Base-by-base conservation (phyloP, 257 asterid genomes). In the Verbascum thapsus region DNA sequence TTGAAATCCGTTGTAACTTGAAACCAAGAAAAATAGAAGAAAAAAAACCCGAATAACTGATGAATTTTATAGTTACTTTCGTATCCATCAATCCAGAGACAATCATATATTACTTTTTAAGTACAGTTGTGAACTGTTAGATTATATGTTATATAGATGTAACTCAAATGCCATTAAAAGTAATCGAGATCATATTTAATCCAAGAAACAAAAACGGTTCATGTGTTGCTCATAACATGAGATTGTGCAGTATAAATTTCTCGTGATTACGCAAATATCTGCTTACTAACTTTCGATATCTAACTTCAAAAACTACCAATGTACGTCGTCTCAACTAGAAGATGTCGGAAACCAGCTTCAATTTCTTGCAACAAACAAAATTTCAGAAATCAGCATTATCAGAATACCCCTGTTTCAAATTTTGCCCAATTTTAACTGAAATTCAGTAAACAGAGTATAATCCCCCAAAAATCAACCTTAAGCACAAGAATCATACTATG, bases 401-500 rank as follows among this genome's bases (percentile, higher is more conserved):
- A 8, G 35, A 55, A 66, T 11, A 20, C 20, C 13, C 12, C 34
- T 8, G 7, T 23, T 43, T 18, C 3, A n/a, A 10, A 52, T 43
- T 20, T 9, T 1, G 2, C 58, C 59, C 7, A 35, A 13, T 9
- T 37, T 55, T 45, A 15, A n/a, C 61, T 19, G 44, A 56, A 45
- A 56, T 17, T 49, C 55, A 44, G 35, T 7, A 26, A 23, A 23
- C 53, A 43, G 42, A 55, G 30, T 35, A 23, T 8, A 37, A 12
- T 32, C 8, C 52, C 56, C 57, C 7, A 20, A 41, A 34, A 6
- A 23, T 38, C 43, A 0, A 38, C 39, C 2, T n/a, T 10, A 44
- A 22, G 30, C 32, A 47, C 42, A 64, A 39, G 20, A 35, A 13
- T 2, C 22, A 16, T 15, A 16, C 73, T 81, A 84, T 15, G 87